Evolutionary conservation across 2,329 filamentous ascomycete genomes (phyloP).

Genomic region (Tolypocladium pustulatum): DNA sequence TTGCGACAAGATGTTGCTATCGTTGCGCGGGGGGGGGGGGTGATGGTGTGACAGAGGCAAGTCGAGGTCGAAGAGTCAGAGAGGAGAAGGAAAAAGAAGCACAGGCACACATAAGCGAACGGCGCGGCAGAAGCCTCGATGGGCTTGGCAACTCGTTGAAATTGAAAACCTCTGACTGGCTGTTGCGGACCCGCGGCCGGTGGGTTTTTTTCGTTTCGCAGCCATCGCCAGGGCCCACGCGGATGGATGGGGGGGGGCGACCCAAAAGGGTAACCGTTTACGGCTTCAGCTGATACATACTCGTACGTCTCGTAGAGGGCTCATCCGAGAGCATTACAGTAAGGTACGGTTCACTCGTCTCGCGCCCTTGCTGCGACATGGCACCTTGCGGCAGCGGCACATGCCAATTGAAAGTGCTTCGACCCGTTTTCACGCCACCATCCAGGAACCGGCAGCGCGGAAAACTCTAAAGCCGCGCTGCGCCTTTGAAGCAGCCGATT

Average conservation of each 20-base stretch:
- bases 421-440: not conserved
- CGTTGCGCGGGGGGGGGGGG: not conserved
- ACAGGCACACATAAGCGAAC: not conserved
- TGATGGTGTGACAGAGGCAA: not conserved
- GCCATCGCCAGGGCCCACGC: not conserved
- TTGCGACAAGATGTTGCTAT: not conserved
- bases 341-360: not conserved
- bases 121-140: no score
- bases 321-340: no score
- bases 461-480: not conserved
- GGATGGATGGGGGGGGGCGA: not conserved
- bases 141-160: slow-evolving; percentile 4
- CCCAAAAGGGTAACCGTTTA: not conserved
- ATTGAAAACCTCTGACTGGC: slow-evolving; percentile 8
- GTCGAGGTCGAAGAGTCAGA: not conserved
- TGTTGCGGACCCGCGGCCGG: not conserved
- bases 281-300: not conserved
- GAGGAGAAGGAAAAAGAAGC: not conserved
- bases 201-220: not conserved
- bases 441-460: not conserved
- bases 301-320: not conserved
- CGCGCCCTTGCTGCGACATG: not conserved
- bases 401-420: not conserved
- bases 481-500: not conserved
- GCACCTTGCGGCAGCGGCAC: not conserved